Evolutionary conservation across 345 rosid genomes (phyloP), one percentile per base, ranked within the genome.

Genomic region (Combretum micranthum): DNA sequence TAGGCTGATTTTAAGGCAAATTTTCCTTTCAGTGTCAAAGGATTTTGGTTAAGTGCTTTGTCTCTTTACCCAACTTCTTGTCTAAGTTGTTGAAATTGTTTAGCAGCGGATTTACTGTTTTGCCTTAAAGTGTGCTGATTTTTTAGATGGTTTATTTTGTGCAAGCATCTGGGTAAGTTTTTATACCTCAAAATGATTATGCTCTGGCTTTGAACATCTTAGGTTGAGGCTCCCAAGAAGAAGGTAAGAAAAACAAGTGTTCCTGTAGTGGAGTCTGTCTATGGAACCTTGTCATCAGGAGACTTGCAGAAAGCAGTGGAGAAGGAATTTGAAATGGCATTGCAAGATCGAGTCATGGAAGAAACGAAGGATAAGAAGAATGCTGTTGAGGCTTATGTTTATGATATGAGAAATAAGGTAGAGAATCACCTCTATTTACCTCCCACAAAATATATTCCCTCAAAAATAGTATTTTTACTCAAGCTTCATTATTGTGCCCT

Each of bases 341-440:
- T 93, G 72, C 99, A 89, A 76, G 99, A 93, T 64, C 82, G 96
- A 43, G 82, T 93, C 22, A 93, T 93, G 99, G 99, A 93, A 70
- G 99, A 93, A 67, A 93, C 99, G 13, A 89, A 93, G 64, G 99
- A 93, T 69, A 71, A 65, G 72, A 93, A 93, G 81, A 93, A 93
- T 72, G 99, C 99, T 60, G 97, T 93, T 53, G 99, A 93, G 69
- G 77, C 99, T 4, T 93, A 85, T 72, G 99, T 93, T 18, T 93
- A 93, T 62, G 99, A 90, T 56, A 87, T 87, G 99, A 78, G 99
- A 69, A 93, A 90, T 70, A 93, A 93, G 83, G 99, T 85, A 64
- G 19, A 63, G 42, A 50, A n/a, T n/a, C n/a, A n/a, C n/a, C n/a
- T n/a, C n/a, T n/a, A n/a, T 22, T 17, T 16, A 14, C 21, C 14